Base-by-base conservation (phyloP, 1,139 yeast species). In the Sugiyamaella novakii region DNA sequence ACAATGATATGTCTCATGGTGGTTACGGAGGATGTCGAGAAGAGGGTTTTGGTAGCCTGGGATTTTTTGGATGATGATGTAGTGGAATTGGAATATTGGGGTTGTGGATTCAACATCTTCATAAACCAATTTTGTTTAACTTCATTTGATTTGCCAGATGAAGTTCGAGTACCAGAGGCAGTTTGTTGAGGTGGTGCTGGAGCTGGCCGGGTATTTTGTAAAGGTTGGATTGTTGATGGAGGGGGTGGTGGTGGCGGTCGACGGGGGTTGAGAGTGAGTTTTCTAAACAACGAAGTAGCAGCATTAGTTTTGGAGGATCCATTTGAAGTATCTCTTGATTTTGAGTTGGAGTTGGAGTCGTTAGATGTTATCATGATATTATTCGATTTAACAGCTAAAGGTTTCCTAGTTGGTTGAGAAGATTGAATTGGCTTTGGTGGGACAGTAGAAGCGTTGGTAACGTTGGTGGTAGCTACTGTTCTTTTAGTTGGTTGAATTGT, bases 41-140 rank as follows among this genome's bases (percentile, higher is more conserved):
- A 55, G 24, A 67, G 55, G 0, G 64, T 55, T 52, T 59, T 60
- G 15, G 61, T 54, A 19, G 52, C 49, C 21, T 27, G 34, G 5
- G 28, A 19, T 18, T 27, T 22, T 8, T 28, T 21, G 24, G 30
- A 19, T 7, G 36, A 21, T 17, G 50, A n/a, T 10, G 35, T 8
- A 11, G 18, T 2, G 18, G 17, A 14, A 4, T 11, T 3, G 31
- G 34, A 12, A 15, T 31, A 33, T 10, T 21, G 38, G 5, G 31
- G 44, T 14, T 52, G 54, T 3, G 53, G 55, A 14, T 50, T 49
- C 31, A 69, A 59, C 58, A 69, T 59, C 54, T 68, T 69, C 67
- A 69, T 63, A 55, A 69, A 67, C 73, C 73, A 69, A 50, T 66
- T 69, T 55, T 69, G 73, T 49, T 60, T 60, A 53, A 63, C 55